Evolutionary conservation across 306 rosid species (phyloP), one percentile per base, ranked within the genome.

Genomic region (Carpinus viminea): DNA sequence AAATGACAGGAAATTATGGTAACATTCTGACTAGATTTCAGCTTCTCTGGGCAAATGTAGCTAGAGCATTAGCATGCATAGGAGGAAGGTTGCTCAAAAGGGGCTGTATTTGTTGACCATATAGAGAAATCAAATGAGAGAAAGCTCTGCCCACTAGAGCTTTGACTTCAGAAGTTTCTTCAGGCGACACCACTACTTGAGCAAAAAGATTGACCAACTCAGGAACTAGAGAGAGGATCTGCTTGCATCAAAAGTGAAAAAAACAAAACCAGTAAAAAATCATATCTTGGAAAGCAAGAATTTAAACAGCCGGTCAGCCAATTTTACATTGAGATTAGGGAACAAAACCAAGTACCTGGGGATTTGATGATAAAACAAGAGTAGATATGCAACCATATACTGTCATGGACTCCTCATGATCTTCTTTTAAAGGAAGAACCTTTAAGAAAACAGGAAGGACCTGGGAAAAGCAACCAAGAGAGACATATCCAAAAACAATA

Each of bases 401-500:
- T 13, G 96, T 86, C 93, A 96, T 84, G 70, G 99, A 96, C 82
- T 96, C 99, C 73, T 96, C 99, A 0, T 68, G 97, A 78, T 96
- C 99, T 90, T 96, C 99, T 89, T 93, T 96, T 47, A 96, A 82
- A 45, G 99, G 99, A 79, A 96, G 97, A 77, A 80, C 97, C 83
- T 90, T 90, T 83, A 96, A 73, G 87, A 93, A 93, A 75, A 93
- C 93, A 41, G 96, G 98, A 83, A 91, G 98, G 74, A 96, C 99
- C 99, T 96, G 89, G 41, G 68, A 79, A 76, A 83, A n/a, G 75
- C 38, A 82, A 78, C 52, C 72, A 72, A 66, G 70, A 82, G 47
- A 76, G 15, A 64, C 41, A 52, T 46, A 60, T 50, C 54, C n/a
- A 60, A 73, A 46, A 24, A 21, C 52, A 77, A 70, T 75, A 70